Evolutionary conservation across 108 stramenopile species (phyloP).

Genomic region (Bacterosira constricta): DNA sequence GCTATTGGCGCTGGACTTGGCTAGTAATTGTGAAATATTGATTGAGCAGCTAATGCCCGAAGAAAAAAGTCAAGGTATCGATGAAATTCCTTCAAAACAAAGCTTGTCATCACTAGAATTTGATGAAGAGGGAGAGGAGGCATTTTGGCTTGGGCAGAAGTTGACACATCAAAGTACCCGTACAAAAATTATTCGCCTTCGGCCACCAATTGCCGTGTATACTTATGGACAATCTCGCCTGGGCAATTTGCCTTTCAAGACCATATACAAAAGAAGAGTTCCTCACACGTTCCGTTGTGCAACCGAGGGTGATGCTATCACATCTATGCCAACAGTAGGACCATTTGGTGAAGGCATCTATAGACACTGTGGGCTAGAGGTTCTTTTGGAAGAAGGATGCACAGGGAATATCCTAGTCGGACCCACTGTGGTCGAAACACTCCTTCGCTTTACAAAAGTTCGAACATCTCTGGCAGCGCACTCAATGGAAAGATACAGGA

Average conservation of each 20-base stretch:
- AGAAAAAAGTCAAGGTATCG: not conserved
- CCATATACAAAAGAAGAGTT: conserved; percentile 73
- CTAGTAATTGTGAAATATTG: conserved; percentile 74
- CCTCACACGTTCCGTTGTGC: conserved; percentile 80
- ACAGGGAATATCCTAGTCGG: conserved; percentile 82
- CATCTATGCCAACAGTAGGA: conserved; percentile 62
- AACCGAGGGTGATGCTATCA: conserved; percentile 78
- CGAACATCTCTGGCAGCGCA: conserved; percentile 73
- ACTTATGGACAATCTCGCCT: conserved; percentile 69
- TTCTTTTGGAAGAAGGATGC: conserved; percentile 75
- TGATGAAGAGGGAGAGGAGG: conserved; percentile 20
- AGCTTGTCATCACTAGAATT: conserved; percentile 21
- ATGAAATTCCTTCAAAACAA: conserved; percentile 4
- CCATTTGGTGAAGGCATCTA: conserved; percentile 64
- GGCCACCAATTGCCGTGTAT: conserved; percentile 78
- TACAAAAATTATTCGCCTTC: conserved; percentile 47
- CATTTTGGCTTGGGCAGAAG: conserved; percentile 24
- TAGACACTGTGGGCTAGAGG: conserved; percentile 80
- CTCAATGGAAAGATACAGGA: conserved; percentile 68
- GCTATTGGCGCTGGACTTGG: conserved; percentile 76
- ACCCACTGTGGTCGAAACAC: conserved; percentile 83
- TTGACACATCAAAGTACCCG: conserved; percentile 3
- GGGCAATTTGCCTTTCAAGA: conserved; percentile 61
- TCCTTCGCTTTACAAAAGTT: conserved; percentile 78
- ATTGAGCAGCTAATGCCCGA: conserved; percentile 29